phyloP scores from a whole-genome alignment of 352 stramenopile genomes.

The Phytophthora ramorum region DNA sequence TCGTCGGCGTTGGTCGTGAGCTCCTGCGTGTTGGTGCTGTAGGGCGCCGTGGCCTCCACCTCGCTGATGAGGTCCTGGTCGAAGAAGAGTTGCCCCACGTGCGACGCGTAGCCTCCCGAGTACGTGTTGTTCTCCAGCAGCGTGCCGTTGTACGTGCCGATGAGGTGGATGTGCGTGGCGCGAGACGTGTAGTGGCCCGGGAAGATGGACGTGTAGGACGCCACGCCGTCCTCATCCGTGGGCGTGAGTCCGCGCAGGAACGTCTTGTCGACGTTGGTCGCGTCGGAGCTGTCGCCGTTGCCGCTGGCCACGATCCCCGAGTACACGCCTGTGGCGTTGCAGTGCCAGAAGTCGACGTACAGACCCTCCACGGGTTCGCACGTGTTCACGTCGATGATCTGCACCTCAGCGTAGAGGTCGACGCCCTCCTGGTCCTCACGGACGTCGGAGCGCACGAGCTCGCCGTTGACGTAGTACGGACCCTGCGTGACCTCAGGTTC shows the following conservation, averaged over 20 bases:
- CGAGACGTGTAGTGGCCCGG: too few relatives aligned
- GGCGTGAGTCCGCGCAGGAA: constrained; percentile 19
- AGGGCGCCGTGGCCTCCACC: constrained; percentile 12
- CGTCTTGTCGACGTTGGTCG: constrained; percentile 21
- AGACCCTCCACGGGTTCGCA: constrained; percentile 28
- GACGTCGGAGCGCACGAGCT: constrained; percentile 29
- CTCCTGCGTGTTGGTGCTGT: constrained; percentile 30
- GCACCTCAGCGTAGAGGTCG: constrained; percentile 33
- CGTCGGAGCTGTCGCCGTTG: constrained; percentile 26
- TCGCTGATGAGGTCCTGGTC: constrained; percentile 30
- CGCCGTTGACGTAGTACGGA: constrained; percentile 21
- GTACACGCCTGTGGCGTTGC: constrained; percentile 37
- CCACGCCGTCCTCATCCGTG: constrained; percentile 16
- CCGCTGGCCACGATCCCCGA: constrained; percentile 31
- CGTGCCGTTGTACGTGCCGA: constrained; percentile 31
- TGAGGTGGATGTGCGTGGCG: constrained; percentile 21
- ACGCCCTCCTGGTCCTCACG: constrained; percentile 30
- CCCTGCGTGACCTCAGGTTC: constrained; percentile 31
- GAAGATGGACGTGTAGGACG: too few relatives aligned
- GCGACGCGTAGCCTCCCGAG: constrained; percentile 12
- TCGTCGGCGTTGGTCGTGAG: constrained; percentile 35
- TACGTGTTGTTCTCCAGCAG: constrained; percentile 30
- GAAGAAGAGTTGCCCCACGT: constrained; percentile 29
- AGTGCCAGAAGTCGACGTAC: constrained; percentile 38
- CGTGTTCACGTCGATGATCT: constrained; percentile 39